Evolutionary conservation across 225 moss, liverwort and hornwort species (phyloP).

Genomic region (Climacium dendroides): DNA sequence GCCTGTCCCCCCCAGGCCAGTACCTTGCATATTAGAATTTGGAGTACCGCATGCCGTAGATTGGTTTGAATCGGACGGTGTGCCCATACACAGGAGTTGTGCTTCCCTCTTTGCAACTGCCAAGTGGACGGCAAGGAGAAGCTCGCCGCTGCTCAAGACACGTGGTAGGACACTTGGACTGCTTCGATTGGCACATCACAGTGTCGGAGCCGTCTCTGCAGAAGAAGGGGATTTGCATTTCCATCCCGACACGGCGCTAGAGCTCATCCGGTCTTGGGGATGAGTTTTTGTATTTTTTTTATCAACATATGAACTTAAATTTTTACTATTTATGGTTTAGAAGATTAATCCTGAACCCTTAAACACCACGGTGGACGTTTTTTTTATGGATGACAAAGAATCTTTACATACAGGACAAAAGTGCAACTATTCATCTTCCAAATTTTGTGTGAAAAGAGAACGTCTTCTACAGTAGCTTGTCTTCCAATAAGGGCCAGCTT

Average conservation of each 20-base stretch:
- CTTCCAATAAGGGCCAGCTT: too few species aligned
- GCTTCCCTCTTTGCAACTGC: background rate
- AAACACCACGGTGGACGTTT: too few species aligned
- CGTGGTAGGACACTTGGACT: background rate
- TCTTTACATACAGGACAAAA: too few species aligned
- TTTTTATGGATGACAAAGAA: too few species aligned
- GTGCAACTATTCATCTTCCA: too few species aligned
- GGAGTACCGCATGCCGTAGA: background rate
- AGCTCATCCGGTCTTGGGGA: background rate
- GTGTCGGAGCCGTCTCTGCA: background rate
- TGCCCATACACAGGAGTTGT: background rate
- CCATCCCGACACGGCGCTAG: background rate
- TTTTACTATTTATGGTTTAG: too few species aligned
- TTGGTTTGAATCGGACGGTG: background rate
- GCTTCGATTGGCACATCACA: background rate
- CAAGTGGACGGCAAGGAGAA: slow-evolving; percentile 2
- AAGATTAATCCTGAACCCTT: too few species aligned
- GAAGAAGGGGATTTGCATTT: background rate
- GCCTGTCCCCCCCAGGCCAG: background rate
- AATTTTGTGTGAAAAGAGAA: too few species aligned
- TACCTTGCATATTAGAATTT: background rate
- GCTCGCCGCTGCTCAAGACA: background rate
- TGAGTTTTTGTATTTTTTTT: too few species aligned
- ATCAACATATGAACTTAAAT: too few species aligned
- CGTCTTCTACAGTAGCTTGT: too few species aligned